Percentiles rank a stretch among this genome's conserved stretches.
phyloP scores from a whole-genome alignment of 805 yeast species.

The Ogataea pignaliae region DNA sequence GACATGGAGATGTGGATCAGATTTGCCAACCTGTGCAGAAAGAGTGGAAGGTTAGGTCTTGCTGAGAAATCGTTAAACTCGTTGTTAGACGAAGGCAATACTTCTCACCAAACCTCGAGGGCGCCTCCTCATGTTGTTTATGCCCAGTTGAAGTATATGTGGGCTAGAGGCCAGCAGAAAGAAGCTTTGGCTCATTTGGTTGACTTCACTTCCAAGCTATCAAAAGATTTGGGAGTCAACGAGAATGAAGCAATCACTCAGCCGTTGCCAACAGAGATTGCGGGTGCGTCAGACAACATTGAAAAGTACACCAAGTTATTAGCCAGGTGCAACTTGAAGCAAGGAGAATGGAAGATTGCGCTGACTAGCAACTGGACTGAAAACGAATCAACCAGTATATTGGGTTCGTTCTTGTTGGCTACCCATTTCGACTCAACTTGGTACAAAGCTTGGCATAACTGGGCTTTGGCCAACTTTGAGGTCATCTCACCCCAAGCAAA shows the following conservation, averaged over 20 bases:
- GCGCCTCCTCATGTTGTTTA: slow-evolving; percentile 97
- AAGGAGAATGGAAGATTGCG: slow-evolving; percentile 97
- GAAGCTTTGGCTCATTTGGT: slow-evolving; percentile 84
- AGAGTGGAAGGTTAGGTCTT: slow-evolving; percentile 84
- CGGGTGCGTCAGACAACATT: slow-evolving; percentile 69
- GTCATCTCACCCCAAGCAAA: slow-evolving; percentile 63
- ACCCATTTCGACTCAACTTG: slow-evolving; percentile 90
- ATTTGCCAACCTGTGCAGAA: slow-evolving; percentile 93
- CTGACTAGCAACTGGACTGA: slow-evolving; percentile 76
- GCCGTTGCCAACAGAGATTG: slow-evolving; percentile 69
- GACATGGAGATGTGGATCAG: slow-evolving; percentile 98
- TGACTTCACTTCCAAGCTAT: slow-evolving; percentile 87
- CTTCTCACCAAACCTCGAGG: slow-evolving; percentile 42
- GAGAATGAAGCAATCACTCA: slow-evolving; percentile 85
- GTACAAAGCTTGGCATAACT: slow-evolving; percentile 99
- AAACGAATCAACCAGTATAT: slow-evolving; percentile 66
- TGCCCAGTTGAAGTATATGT: slow-evolving; percentile 93
- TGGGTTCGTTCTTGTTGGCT: slow-evolving; percentile 89
- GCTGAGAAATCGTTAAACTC: slow-evolving; percentile 89
- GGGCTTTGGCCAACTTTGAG: slow-evolving; percentile 98
- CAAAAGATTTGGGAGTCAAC: slow-evolving; percentile 80
- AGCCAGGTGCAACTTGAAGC: slow-evolving; percentile 93
- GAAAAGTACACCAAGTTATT: slow-evolving; percentile 78
- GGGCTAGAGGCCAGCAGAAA: slow-evolving; percentile 88
- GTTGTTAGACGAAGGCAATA: slow-evolving; percentile 61